Evolutionary conservation across 257 asterid species (phyloP), one percentile per base, ranked within the genome.

Genomic region (Paulownia fortunei): DNA sequence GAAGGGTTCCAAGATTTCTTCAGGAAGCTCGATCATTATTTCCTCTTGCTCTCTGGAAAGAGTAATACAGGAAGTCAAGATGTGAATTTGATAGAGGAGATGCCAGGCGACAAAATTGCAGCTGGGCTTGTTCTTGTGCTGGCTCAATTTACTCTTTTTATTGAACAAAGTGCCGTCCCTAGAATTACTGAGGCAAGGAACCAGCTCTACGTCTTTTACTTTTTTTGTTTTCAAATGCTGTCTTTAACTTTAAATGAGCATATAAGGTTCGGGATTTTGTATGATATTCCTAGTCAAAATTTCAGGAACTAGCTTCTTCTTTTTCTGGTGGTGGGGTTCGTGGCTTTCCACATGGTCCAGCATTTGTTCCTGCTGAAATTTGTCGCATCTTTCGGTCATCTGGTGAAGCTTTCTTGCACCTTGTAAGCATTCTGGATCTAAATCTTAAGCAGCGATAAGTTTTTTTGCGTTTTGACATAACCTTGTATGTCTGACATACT

Each of bases 1-100:
- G 97, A 93, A 88, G 99, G 99, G 65, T 91, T 93, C 88, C 99
- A 92, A 86, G 88, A 89, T 82, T 93, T 95, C 88, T 93, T 95
- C 86, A 74, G 77, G 81, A 89, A 87, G 81, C 98, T 95, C 75
- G 79, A 87, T 75, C 83, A 77, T 60, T 86, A 87, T 77, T 95
- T 95, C 85, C 84, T 84, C 88, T 59, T 88, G 80, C 92, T 93
- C 52, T 92, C 90, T 1, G 97, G 99, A 74, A 92, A 90, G 89
- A 88, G 82, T 74, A 77, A 79, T 78, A 47, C 87, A 73, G 85
- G 85, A 39, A 80, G 83, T 76, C 88, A 80, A 79, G 91, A 85
- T 74, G 79, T 82, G 80, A 81, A 77, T 83, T 79, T 86, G 80
- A 79, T 84, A 5, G 93, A 88, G 80, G 86, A 85, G 75, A 80